Evolutionary conservation across 163 green algal genomes (phyloP).

Genomic region (Chloromonas sp.): DNA sequence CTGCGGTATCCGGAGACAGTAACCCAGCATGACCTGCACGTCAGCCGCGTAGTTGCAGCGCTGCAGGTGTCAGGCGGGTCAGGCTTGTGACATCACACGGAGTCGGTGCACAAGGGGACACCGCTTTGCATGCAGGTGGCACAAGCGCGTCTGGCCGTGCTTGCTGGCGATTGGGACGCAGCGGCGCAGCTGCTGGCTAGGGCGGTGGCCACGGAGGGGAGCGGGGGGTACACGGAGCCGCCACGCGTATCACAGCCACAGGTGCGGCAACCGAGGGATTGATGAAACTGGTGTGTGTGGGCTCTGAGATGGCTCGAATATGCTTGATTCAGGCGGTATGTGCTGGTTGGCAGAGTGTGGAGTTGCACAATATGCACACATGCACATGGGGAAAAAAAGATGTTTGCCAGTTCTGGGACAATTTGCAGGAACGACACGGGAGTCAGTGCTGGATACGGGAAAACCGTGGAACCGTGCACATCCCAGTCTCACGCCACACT

Average conservation of each 20-base stretch:
- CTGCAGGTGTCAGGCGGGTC: too few relatives aligned
- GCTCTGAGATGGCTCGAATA: not conserved
- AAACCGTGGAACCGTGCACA: too few relatives aligned
- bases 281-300: not conserved
- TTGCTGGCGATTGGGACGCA: not conserved
- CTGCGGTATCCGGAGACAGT: too few relatives aligned
- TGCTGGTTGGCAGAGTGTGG: not conserved
- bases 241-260: constrained; percentile 31
- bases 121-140: constrained; percentile 2
- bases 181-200: not conserved
- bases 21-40: not conserved
- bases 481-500: too few relatives aligned
- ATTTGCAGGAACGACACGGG: not conserved
- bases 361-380: not conserved
- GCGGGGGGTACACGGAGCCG: constrained; percentile 40
- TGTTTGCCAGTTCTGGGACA: not conserved
- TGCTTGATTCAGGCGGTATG: not conserved
- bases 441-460: too few relatives aligned
- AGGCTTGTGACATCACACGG: too few relatives aligned
- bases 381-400: not conserved
- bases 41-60: not conserved
- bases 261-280: not conserved
- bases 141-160: constrained; percentile 6
- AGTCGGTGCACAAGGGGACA: not conserved
- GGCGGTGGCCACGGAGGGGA: constrained; percentile 8